Percentiles rank a stretch among this genome's conserved stretches.
These are phyloP conservation scores for Didymella pinodella DNA, from an alignment of 2,329 filamentous ascomycete species.

Conservation along the genomic window DNA sequence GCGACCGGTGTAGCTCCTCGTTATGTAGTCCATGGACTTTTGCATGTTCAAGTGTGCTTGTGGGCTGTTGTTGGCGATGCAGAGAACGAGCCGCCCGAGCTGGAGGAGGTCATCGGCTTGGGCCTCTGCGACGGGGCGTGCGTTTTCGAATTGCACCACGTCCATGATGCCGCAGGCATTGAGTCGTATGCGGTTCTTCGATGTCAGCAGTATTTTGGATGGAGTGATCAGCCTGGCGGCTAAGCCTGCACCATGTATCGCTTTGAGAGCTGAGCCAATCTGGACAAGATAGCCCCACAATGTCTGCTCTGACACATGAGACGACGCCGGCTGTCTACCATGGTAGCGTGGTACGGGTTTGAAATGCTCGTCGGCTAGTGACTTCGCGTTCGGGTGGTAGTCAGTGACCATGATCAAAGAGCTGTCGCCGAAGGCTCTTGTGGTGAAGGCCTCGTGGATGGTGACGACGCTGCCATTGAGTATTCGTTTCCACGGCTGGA, in stretches of 20 bases:
- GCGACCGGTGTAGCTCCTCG: slow-evolving; percentile 77
- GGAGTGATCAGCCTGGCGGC: slow-evolving; percentile 87
- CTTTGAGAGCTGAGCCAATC: slow-evolving; percentile 84
- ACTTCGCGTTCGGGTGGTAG: slow-evolving; percentile 91
- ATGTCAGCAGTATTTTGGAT: slow-evolving; percentile 88
- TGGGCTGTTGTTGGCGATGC: slow-evolving; percentile 74
- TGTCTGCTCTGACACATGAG: slow-evolving; percentile 69
- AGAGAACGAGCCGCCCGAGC: slow-evolving; percentile 85
- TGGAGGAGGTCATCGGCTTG: slow-evolving; percentile 88
- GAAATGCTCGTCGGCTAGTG: slow-evolving; percentile 84
- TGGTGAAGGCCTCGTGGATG: slow-evolving; percentile 92
- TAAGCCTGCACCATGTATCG: slow-evolving; percentile 81
- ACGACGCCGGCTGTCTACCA: slow-evolving; percentile 46
- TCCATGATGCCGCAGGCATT: slow-evolving; percentile 90
- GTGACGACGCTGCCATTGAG: slow-evolving; percentile 83
- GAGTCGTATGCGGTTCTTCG: slow-evolving; percentile 87
- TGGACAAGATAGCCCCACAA: slow-evolving; percentile 95
- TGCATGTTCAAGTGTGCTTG: slow-evolving; percentile 69
- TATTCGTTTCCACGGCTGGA: slow-evolving; percentile 89
- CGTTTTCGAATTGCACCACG: slow-evolving; percentile 81
- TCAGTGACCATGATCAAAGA: slow-evolving; percentile 94
- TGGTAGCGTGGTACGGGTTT: slow-evolving; percentile 51
- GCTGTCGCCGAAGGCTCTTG: slow-evolving; percentile 89
- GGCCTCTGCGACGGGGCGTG: slow-evolving; percentile 73
- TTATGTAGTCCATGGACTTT: slow-evolving; percentile 77